Conservation (phyloP, 2,329 filamentous ascomycete species). For the Arachnopeziza araneosa region DNA sequence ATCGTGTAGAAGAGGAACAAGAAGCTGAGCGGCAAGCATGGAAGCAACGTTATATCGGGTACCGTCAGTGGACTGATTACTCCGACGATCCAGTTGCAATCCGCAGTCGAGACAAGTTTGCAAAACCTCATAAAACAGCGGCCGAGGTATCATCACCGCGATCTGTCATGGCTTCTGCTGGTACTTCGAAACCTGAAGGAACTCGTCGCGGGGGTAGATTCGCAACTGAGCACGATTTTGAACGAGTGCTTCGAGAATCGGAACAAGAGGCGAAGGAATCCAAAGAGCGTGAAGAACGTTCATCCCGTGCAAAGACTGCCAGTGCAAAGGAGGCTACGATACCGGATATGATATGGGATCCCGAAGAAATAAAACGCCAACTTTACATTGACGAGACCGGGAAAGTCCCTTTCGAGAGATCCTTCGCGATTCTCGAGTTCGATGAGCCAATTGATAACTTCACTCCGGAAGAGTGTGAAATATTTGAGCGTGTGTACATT, state of each 20-base stretch:
- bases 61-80: slow-evolving; percentile 27
- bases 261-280: slow-evolving; percentile 65
- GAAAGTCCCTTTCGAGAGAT: slow-evolving; percentile 56
- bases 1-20: slow-evolving; percentile 18
- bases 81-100: slow-evolving; percentile 25
- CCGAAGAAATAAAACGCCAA: slow-evolving; percentile 51
- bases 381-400: slow-evolving; percentile 63
- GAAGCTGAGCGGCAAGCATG: slow-evolving; percentile 22
- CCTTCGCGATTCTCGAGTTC: slow-evolving; percentile 66
- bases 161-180: slow-evolving; percentile 37
- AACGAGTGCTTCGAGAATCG: slow-evolving; percentile 67
- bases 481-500: slow-evolving; percentile 70
- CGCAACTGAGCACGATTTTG: slow-evolving; percentile 67
- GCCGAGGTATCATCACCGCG: slow-evolving; percentile 22
- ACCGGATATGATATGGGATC: slow-evolving; percentile 62
- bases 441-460: slow-evolving; percentile 71
- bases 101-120: slow-evolving; percentile 26
- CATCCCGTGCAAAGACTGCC: slow-evolving; percentile 63
- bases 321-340: slow-evolving; percentile 73
- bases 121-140: slow-evolving; percentile 21
- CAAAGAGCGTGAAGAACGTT: slow-evolving; percentile 58
- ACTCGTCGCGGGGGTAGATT: slow-evolving; percentile 48
- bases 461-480: slow-evolving; percentile 60
- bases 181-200: slow-evolving; percentile 49
- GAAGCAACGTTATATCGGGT: slow-evolving; percentile 23